A percentile compares a stretch with the other conserved stretches of the same genome.
Conservation (phyloP, 768 basidiomycete genomes). For the Trametes maxima region DNA sequence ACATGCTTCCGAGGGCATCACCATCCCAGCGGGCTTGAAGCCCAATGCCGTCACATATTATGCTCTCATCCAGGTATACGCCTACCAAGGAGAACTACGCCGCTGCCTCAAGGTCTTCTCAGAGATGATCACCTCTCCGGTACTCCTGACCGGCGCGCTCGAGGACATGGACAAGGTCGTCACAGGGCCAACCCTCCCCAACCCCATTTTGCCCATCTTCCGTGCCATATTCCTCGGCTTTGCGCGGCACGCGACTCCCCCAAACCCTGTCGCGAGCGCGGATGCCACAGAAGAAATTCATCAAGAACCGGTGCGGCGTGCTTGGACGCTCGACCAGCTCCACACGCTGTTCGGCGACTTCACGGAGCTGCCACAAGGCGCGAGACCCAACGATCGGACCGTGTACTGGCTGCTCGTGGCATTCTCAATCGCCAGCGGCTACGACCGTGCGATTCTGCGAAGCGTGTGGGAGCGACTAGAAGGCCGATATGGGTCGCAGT, state of each 20-base stretch:
- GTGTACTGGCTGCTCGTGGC: slow-evolving; percentile 72
- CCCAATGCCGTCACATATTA: slow-evolving; percentile 74
- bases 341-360: slow-evolving; percentile 61
- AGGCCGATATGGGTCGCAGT: slow-evolving; percentile 53
- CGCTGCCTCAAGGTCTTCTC: slow-evolving; percentile 57
- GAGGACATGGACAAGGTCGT: slow-evolving; percentile 32
- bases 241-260: slow-evolving; percentile 48
- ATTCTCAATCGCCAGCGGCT: slow-evolving; percentile 59
- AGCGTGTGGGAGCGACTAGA: slow-evolving; percentile 60
- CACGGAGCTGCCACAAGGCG: slow-evolving; percentile 52
- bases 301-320: not conserved
- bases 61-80: slow-evolving; percentile 65
- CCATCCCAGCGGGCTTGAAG: slow-evolving; percentile 42
- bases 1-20: slow-evolving; percentile 46
- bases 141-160: slow-evolving; percentile 25
- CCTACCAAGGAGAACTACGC: slow-evolving; percentile 69
- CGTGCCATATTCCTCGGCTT: slow-evolving; percentile 80
- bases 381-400: slow-evolving; percentile 46
- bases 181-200: slow-evolving; percentile 41
- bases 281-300: not conserved
- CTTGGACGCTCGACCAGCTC: slow-evolving; percentile 64
- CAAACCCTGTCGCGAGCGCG: not conserved
- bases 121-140: slow-evolving; percentile 62
- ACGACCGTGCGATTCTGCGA: slow-evolving; percentile 52
- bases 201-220: slow-evolving; percentile 52